Conservation (phyloP, 139 green algal genomes). For the Chlamydomonas eustigma region DNA sequence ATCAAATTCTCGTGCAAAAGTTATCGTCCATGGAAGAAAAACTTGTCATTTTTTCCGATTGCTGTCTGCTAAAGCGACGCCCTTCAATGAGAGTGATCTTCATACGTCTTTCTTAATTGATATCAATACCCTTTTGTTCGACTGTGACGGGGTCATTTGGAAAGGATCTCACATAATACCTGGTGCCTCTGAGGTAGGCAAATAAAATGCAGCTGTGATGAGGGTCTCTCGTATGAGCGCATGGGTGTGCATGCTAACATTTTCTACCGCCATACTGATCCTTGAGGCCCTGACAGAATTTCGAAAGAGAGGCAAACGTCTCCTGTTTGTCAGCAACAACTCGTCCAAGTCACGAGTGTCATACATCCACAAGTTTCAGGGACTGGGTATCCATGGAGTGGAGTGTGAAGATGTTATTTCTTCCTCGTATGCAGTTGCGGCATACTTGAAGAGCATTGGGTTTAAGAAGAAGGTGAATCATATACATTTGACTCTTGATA, state of each 20-base stretch:
- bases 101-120: slow-evolving; percentile 23
- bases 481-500: too few species aligned
- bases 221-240: background rate
- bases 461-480: slow-evolving; percentile 43
- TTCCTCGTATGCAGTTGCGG: slow-evolving; percentile 56
- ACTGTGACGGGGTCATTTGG: slow-evolving; percentile 70
- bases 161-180: slow-evolving; percentile 36
- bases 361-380: slow-evolving; percentile 47
- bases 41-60: too few species aligned
- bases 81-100: too few species aligned
- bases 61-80: too few species aligned
- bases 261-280: background rate
- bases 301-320: slow-evolving; percentile 43
- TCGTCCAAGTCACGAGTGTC: slow-evolving; percentile 32
- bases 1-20: too few species aligned
- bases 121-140: slow-evolving; percentile 48
- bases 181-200: background rate
- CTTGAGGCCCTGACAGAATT: slow-evolving; percentile 43
- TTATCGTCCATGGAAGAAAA: too few species aligned
- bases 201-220: background rate
- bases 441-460: slow-evolving; percentile 51
- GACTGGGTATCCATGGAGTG: slow-evolving; percentile 56
- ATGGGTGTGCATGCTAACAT: background rate
- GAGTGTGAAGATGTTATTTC: slow-evolving; percentile 47
- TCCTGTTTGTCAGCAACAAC: slow-evolving; percentile 77